Evolutionary conservation across 1,284 basidiomycete genomes (phyloP), one percentile per base, ranked within the genome.

Genomic region (Marasmius oreades): DNA sequence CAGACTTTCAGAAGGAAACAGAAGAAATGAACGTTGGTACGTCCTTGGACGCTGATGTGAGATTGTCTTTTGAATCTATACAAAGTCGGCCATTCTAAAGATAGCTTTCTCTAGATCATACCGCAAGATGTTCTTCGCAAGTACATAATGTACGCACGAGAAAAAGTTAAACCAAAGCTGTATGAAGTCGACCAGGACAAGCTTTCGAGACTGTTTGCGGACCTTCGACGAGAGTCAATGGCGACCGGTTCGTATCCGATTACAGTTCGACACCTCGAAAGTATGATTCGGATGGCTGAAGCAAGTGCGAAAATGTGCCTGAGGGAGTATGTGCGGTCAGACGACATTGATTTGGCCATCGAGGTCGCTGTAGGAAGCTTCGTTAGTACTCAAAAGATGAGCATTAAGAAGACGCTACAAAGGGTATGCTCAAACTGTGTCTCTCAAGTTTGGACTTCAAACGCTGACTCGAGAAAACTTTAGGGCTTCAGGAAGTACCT

Each of bases 281-380:
- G 93, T 69, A 98, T 98, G 92, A 99, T 99, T 72, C 88, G 97
- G 45, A 99, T 99, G 97, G 86, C 94, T 1, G 96, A 99, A 72
- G 95, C 97, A 14, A 94, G 91, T 64, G 97, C 96, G 46, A 98
- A 98, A 79, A 99, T 99, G 96, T 90, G 95, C 58, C 77, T 99
- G 61, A 82, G 97, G 51, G 97, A 99, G 72, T 98, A 93, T 67
- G 97, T 99, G 48, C 85, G 97, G 39, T 79, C 87, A 12, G 97
- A 99, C 71, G 97, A 99, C 70, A 95, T 99, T 64, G 95, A 99
- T 70, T 76, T 98, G 53, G 96, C 97, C 1, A 98, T 99, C 63
- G 93, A 93, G 61, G 95, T 98, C 37, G 91, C 93, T 2, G 88
- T 99, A 24, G 89, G 90, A 58, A 95, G 92, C 73, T 99, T 99